A percentile compares a stretch with the other conserved stretches of the same genome.
Conservation (phyloP, 2,329 filamentous ascomycete species). For the Fusarium oxysporum region DNA sequence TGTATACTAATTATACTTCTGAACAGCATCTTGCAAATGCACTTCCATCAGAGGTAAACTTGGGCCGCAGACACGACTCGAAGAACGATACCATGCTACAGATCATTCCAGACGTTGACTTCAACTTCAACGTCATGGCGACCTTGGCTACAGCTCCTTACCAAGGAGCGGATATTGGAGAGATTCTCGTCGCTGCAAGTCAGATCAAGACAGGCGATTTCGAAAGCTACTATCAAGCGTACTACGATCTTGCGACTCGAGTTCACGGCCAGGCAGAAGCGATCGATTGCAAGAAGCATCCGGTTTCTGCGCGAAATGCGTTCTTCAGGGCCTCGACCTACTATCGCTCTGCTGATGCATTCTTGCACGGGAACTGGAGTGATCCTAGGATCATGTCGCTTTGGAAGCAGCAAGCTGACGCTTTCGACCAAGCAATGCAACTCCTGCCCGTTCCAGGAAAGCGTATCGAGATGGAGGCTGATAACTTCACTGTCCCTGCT, state of each 20-base stretch:
- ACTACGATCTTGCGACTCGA: conserved; percentile 41
- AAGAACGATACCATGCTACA: conserved; percentile 4
- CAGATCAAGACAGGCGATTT: conserved; percentile 42
- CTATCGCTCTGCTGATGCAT: conserved; percentile 57
- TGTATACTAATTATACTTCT: background rate
- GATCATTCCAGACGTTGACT: conserved; percentile 4
- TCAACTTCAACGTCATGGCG: conserved; percentile 12
- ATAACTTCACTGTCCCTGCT: conserved; percentile 50
- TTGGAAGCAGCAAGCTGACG: conserved; percentile 51
- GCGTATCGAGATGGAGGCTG: conserved; percentile 46
- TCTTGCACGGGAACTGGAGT: conserved; percentile 53
- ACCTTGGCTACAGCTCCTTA: background rate
- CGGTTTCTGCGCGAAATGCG: conserved; percentile 42
- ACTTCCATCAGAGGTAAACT: background rate
- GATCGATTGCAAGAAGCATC: conserved; percentile 35
- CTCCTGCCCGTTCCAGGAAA: conserved; percentile 52
- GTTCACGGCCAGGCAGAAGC: conserved; percentile 34
- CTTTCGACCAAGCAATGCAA: conserved; percentile 54
- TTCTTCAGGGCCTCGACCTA: conserved; percentile 56
- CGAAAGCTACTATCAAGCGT: conserved; percentile 40
- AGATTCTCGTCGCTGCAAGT: conserved; percentile 49
- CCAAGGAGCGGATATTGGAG: conserved; percentile 43
- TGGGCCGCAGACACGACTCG: too few relatives aligned
- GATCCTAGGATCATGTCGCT: conserved; percentile 54
- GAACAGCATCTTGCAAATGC: background rate